Base-by-base conservation (phyloP, 129 eudicot genomes). In the Lonicera japonica region DNA sequence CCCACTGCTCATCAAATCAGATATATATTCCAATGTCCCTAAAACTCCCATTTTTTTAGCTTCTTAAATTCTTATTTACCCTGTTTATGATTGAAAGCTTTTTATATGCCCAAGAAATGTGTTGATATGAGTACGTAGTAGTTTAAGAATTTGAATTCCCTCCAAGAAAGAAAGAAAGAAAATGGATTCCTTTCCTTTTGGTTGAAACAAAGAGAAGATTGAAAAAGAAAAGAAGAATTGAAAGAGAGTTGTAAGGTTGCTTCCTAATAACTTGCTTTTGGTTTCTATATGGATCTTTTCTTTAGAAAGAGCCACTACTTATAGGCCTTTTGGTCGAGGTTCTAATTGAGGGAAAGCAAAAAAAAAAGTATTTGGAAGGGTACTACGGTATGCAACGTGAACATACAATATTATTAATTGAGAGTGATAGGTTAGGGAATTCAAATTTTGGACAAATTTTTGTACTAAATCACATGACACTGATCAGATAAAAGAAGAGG, bases 11-110 rank as follows among this genome's bases (percentile, higher is more conserved):
- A 88, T 75, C 25, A 88, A 57, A 17, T 88, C 89, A 8, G 94
- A 82, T 9, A 88, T 46, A 81, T 73, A 79, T 63, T 82, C 96
- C 70, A 88, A 64, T 45, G 88, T 84, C 55, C 88, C 86, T 66
- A 66, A 50, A 39, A 78, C 83, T 17, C 88, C 91, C 91, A 83
- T 83, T 39, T 51, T 65, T 48, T 4, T 54, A 1, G 36, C 36
- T 29, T 29, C 36, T 29, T 29, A 29, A 29, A 1, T 66, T 18
- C 47, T 71, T 24, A 25, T 10, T 41, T 21, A 11, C 21, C 21
- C 46, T 63, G 12, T 39, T 53, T 70, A 24, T 29, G 21, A 12
- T 21, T 62, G 13, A 62, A 11, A 62, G 22, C 21, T 2, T 43
- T 24, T 50, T 65, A 52, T 51, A 65, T 58, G 29, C 14, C 22